Percentiles rank a stretch among this genome's conserved stretches.
These are phyloP conservation scores for Rhypophila decipiens DNA, from an alignment of 495 filamentous ascomycete genomes.

Conservation along the genomic window DNA sequence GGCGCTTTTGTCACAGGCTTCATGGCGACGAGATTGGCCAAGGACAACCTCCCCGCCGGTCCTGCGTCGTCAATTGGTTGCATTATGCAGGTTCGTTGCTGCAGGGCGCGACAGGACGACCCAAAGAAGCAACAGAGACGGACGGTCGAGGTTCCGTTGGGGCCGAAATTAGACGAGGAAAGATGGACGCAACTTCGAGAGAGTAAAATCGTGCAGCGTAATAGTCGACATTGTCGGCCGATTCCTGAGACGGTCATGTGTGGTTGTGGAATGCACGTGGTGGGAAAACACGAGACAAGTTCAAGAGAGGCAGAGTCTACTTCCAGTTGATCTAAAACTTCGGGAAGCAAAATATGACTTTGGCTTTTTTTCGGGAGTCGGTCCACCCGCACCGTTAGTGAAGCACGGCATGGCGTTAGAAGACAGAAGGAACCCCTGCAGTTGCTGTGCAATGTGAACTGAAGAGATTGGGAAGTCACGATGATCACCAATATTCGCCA, in stretches of 20 bases:
- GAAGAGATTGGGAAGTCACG: too few species aligned
- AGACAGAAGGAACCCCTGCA: too few species aligned
- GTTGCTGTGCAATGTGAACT: too few species aligned
- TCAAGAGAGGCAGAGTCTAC: too few species aligned
- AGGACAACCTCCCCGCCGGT: neutral
- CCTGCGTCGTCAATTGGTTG: neutral
- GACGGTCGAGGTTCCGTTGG: neutral
- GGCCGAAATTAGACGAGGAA: neutral
- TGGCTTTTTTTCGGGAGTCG: too few species aligned
- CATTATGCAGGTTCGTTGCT: neutral
- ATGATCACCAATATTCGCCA: too few species aligned
- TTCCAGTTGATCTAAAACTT: too few species aligned
- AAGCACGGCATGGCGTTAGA: too few species aligned
- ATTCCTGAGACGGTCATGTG: neutral
- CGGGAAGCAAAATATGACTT: too few species aligned
- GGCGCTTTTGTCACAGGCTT: neutral
- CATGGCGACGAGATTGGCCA: conserved; percentile 9
- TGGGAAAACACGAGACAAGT: too few species aligned
- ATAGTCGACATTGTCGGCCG: neutral
- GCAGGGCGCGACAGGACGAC: neutral
- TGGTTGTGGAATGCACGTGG: too few species aligned
- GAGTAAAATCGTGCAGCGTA: neutral
- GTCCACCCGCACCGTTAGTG: too few species aligned
- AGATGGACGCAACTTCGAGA: conserved; percentile 1
- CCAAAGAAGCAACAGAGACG: neutral